A percentile compares a stretch with the other conserved stretches of the same genome.
Evolutionary conservation across 202 grass and related monocot species (phyloP).

Genomic region (Setaria italica): DNA sequence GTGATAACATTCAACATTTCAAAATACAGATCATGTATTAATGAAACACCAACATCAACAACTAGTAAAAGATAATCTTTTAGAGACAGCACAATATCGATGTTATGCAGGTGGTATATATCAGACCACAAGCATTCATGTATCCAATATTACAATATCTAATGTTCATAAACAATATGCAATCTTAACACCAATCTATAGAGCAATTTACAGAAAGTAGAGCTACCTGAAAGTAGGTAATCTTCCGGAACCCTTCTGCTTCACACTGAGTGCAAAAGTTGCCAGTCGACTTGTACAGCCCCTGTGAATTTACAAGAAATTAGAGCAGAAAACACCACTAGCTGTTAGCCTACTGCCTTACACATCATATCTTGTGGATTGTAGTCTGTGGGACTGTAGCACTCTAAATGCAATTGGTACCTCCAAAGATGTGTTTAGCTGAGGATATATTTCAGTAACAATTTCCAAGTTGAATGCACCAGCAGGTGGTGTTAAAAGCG

Average conservation of each 20-base stretch:
- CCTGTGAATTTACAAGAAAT: constrained; percentile 59
- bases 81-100: constrained; percentile 24
- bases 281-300: constrained; percentile 87
- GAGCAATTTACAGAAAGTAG: constrained; percentile 6
- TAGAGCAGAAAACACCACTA: constrained; percentile 22
- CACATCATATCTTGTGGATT: neutral
- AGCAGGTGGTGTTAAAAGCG: constrained; percentile 63
- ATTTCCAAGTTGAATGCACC: constrained; percentile 82
- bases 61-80: constrained; percentile 23
- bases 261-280: constrained; percentile 99
- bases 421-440: constrained; percentile 98
- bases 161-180: constrained; percentile 25
- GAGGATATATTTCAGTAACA: constrained; percentile 91
- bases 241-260: constrained; percentile 98
- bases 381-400: neutral
- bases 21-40: constrained; percentile 31
- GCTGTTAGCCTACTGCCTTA: neutral
- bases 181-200: constrained; percentile 21
- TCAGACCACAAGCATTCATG: constrained; percentile 27
- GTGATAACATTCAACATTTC: constrained; percentile 39
- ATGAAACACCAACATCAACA: constrained; percentile 1
- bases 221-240: constrained; percentile 95
- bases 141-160: constrained; percentile 2
- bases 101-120: constrained; percentile 7
- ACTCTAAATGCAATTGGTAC: constrained; percentile 53